These are phyloP conservation scores for Rhododendron williamsianum DNA, from an alignment of 148 eudicot species.

Conservation along the genomic window DNA sequence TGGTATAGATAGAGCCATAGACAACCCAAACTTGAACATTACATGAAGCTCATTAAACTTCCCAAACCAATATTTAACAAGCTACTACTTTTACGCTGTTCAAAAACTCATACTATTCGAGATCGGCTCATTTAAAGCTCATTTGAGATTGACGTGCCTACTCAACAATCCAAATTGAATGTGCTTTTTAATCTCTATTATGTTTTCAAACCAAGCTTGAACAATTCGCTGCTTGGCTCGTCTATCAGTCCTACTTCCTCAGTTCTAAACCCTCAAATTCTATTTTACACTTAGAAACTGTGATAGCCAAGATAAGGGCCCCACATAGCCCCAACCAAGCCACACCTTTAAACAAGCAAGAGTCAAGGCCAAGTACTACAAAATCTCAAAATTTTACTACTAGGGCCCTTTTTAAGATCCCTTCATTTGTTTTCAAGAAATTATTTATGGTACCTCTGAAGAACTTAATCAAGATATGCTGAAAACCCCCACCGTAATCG, in stretches of 20 bases:
- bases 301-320: not conserved
- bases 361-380: not conserved
- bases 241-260: not conserved
- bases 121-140: not conserved
- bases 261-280: not conserved
- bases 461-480: not conserved
- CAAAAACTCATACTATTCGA: not conserved
- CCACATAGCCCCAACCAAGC: not conserved
- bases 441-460: not conserved
- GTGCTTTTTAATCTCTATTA: not conserved
- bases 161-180: not conserved
- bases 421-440: not conserved
- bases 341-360: not conserved
- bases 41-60: not conserved
- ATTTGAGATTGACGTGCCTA: not conserved
- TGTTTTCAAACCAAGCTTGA: not conserved
- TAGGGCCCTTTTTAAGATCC: not conserved
- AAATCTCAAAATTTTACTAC: not conserved
- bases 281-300: not conserved
- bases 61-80: not conserved
- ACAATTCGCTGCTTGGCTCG: not conserved
- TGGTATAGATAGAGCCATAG: not conserved
- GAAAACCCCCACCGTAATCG: not conserved
- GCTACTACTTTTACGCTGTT: not conserved
- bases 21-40: not conserved